phyloP scores from a whole-genome alignment of 306 rosid genomes.

The Cicer yamashitae region DNA sequence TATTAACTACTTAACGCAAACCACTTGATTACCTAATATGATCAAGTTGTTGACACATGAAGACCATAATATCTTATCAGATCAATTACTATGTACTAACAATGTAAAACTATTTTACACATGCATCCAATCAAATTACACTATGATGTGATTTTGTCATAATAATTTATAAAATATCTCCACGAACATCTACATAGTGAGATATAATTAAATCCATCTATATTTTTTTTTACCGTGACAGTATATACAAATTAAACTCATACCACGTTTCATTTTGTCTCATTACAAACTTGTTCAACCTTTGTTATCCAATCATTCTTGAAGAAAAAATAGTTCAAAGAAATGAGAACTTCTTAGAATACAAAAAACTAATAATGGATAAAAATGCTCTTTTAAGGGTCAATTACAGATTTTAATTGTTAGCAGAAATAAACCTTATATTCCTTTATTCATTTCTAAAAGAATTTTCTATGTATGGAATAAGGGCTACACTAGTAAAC shows the following conservation, averaged over 20 bases:
- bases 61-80: background rate
- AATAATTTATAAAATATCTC: too few species aligned
- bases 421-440: background rate
- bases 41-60: background rate
- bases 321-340: background rate
- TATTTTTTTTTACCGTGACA: too few species aligned
- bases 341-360: conserved; percentile 4
- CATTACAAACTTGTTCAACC: conserved; percentile 28
- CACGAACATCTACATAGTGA: too few species aligned
- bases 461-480: background rate
- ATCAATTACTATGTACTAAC: background rate
- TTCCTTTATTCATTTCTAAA: background rate
- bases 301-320: conserved; percentile 6
- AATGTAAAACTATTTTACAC: too few species aligned
- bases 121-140: too few species aligned
- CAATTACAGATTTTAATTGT: background rate
- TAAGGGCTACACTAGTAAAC: conserved; percentile 43
- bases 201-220: too few species aligned
- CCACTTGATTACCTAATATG: conserved; percentile 26
- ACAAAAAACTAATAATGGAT: background rate
- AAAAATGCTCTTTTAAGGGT: background rate
- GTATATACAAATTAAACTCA: too few species aligned
- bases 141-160: too few species aligned
- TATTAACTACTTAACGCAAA: too few species aligned
- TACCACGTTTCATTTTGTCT: background rate